Evolutionary conservation across 208 protist species (phyloP).

Genomic region (Leishmania martiniquensis): DNA sequence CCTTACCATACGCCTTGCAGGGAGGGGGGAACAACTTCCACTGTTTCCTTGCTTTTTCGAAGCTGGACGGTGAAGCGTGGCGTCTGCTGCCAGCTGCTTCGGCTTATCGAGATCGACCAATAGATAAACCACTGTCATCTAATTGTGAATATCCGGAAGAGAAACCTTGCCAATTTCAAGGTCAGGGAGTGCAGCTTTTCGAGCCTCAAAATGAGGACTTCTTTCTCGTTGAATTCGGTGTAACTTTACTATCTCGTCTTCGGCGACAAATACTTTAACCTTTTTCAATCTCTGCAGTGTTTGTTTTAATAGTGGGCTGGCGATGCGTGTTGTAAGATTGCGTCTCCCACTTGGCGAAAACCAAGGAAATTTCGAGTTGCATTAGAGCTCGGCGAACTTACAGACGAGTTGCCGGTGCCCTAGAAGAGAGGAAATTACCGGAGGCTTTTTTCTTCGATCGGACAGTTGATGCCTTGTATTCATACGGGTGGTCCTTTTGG

Average conservation of each 20-base stretch:
- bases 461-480: background rate
- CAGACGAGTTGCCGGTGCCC: background rate
- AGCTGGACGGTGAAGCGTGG: no score
- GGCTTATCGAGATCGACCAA: background rate
- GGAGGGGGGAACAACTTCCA: background rate
- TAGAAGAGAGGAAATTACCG: background rate
- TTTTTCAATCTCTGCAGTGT: background rate
- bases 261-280: background rate
- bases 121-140: background rate
- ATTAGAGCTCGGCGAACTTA: background rate
- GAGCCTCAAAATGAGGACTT: background rate
- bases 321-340: background rate
- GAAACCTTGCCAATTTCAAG: background rate
- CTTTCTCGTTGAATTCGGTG: background rate
- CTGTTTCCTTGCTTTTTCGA: background rate
- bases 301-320: background rate
- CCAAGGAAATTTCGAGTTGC: background rate
- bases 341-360: background rate
- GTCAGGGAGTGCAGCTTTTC: background rate
- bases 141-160: background rate
- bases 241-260: background rate
- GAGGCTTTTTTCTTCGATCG: background rate
- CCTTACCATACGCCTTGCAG: background rate
- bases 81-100: background rate
- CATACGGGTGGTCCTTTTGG: background rate